These are phyloP conservation scores for Lavandula angustifolia DNA, from an alignment of 257 asterid species.

Conservation along the genomic window DNA sequence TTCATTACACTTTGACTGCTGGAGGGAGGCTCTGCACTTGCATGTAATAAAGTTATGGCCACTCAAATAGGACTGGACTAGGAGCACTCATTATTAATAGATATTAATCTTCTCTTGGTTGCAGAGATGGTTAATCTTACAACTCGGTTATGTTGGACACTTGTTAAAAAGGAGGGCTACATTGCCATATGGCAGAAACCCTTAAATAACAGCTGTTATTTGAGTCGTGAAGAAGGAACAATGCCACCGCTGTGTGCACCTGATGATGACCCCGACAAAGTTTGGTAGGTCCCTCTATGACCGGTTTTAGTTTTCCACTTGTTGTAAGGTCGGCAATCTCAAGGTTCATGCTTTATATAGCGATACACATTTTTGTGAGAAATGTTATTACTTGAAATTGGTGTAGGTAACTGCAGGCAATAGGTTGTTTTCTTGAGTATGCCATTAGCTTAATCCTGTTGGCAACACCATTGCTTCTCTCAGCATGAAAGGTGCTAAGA, in stretches of 20 bases:
- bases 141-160: constrained; percentile 81
- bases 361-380: background rate
- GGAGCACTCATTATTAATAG: constrained; percentile 14
- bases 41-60: background rate
- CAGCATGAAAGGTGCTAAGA: background rate
- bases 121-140: constrained; percentile 89
- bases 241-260: constrained; percentile 77
- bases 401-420: background rate
- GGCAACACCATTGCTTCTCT: constrained; percentile 3
- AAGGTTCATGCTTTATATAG: constrained; percentile 14
- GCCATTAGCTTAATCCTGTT: background rate
- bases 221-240: constrained; percentile 74
- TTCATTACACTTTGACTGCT: constrained; percentile 19
- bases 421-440: constrained; percentile 3
- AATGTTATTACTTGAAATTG: constrained; percentile 14
- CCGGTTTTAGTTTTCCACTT: constrained; percentile 5
- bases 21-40: constrained; percentile 17
- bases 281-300: constrained; percentile 53
- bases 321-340: constrained; percentile 11
- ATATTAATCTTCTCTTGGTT: constrained; percentile 15
- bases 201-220: constrained; percentile 76
- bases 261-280: constrained; percentile 81
- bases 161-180: constrained; percentile 90
- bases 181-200: constrained; percentile 98
- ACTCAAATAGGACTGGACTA: constrained; percentile 22